A percentile compares a stretch with the other conserved stretches of the same genome.
These are phyloP conservation scores for Claviceps citrina DNA, from an alignment of 2,329 filamentous ascomycete species.

Conservation along the genomic window DNA sequence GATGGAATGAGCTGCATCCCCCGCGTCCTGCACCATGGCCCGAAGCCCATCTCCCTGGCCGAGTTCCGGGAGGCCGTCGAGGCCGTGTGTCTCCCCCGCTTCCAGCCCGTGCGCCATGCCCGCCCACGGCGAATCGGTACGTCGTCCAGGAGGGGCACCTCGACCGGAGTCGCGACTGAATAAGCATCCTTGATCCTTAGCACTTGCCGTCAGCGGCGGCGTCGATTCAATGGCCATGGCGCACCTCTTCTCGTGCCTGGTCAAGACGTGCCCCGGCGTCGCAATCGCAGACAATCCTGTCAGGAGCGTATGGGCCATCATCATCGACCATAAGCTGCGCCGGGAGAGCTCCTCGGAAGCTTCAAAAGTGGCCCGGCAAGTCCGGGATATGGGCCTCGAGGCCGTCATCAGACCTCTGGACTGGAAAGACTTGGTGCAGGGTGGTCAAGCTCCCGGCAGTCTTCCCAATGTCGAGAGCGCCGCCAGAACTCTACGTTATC, in stretches of 20 bases:
- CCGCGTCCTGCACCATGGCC: slow-evolving; percentile 21
- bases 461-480: slow-evolving; percentile 58
- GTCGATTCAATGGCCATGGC: slow-evolving; percentile 97
- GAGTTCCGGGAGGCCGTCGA: slow-evolving; percentile 33
- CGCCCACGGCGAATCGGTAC: slow-evolving; percentile 27
- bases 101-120: slow-evolving; percentile 23
- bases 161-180: background rate
- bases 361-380: slow-evolving; percentile 23
- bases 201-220: slow-evolving; percentile 76
- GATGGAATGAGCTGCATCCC: slow-evolving; percentile 22
- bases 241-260: slow-evolving; percentile 45
- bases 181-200: slow-evolving; percentile 22
- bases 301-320: slow-evolving; percentile 26
- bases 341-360: slow-evolving; percentile 38
- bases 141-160: slow-evolving; percentile 7
- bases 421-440: slow-evolving; percentile 31
- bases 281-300: slow-evolving; percentile 31
- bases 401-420: slow-evolving; percentile 14
- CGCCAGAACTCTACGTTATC: slow-evolving; percentile 62
- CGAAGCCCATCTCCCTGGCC: slow-evolving; percentile 21
- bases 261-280: slow-evolving; percentile 17
- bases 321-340: slow-evolving; percentile 45
- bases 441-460: slow-evolving; percentile 16
- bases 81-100: slow-evolving; percentile 34
- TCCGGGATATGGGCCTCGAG: slow-evolving; percentile 24